phyloP scores from a whole-genome alignment of 148 eudicot species.

The Polygonum aviculare region DNA sequence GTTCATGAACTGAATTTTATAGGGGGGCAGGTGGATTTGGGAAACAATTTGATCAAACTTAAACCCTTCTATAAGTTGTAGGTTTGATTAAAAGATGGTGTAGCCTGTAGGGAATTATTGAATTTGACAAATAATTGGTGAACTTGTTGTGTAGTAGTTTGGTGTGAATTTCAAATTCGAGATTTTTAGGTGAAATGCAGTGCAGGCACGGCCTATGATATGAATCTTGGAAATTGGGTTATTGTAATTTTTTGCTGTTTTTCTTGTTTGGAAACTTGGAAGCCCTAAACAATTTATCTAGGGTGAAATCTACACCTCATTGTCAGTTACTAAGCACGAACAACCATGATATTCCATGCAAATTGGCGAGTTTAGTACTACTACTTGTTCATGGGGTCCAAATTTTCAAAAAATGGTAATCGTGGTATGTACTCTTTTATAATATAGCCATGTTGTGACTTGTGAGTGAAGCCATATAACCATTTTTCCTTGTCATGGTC shows the following conservation, averaged over 20 bases:
- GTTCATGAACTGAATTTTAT: background rate
- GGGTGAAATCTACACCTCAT: constrained; percentile 1
- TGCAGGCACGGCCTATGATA: background rate
- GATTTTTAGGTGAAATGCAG: background rate
- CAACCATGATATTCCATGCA: background rate
- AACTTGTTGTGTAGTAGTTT: background rate
- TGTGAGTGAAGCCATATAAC: too few relatives aligned
- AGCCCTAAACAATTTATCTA: background rate
- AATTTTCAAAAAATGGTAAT: background rate
- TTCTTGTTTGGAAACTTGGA: background rate
- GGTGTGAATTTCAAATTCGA: background rate
- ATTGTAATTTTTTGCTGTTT: constrained; percentile 5
- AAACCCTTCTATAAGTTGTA: too few relatives aligned
- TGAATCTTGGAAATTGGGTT: constrained; percentile 1
- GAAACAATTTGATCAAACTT: too few relatives aligned
- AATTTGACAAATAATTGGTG: background rate
- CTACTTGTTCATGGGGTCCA: background rate
- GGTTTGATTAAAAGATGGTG: too few relatives aligned
- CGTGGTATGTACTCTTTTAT: too few relatives aligned
- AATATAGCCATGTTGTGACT: too few relatives aligned
- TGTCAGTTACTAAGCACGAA: background rate
- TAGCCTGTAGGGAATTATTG: too few relatives aligned
- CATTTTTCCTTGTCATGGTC: too few relatives aligned
- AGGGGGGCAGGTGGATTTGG: background rate
- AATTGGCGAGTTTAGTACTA: background rate